A percentile compares a stretch with the other conserved stretches of the same genome.
These are phyloP conservation scores for Lichenothelia convexa DNA, from an alignment of 495 filamentous ascomycete species.

Conservation along the genomic window DNA sequence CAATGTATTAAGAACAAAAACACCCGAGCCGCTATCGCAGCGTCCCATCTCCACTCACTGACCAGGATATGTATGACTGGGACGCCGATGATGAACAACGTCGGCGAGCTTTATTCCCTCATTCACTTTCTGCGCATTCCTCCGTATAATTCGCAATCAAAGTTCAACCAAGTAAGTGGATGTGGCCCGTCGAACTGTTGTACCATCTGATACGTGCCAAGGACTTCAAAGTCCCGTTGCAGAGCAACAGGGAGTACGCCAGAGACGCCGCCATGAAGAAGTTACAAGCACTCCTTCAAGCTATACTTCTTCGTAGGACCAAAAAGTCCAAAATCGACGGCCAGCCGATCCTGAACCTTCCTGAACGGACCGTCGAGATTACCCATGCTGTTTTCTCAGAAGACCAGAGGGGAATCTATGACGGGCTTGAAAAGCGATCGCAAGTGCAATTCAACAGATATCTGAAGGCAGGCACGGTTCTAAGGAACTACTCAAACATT, in stretches of 20 bases:
- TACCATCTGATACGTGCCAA: background rate
- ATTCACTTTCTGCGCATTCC: constrained; percentile 64
- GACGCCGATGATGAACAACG: constrained; percentile 86
- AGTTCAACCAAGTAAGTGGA: constrained; percentile 27
- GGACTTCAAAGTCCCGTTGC: constrained; percentile 31
- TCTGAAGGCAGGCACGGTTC: constrained; percentile 49
- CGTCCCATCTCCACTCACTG: constrained; percentile 38
- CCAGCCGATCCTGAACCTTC: constrained; percentile 57
- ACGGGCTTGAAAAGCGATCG: constrained; percentile 45
- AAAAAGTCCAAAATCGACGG: constrained; percentile 77
- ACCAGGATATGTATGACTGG: constrained; percentile 78
- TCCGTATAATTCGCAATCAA: constrained; percentile 51
- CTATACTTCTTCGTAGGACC: constrained; percentile 68
- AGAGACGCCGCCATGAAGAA: constrained; percentile 34
- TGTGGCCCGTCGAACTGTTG: background rate
- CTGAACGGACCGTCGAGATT: constrained; percentile 45
- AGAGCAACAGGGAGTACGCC: constrained; percentile 18
- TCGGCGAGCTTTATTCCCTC: constrained; percentile 66
- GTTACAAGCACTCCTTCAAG: constrained; percentile 65
- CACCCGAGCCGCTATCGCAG: constrained; percentile 47
- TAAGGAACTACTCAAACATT: constrained; percentile 67
- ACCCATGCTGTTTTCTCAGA: constrained; percentile 54
- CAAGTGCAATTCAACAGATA: constrained; percentile 62
- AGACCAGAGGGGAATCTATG: constrained; percentile 57
- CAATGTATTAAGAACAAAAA: constrained; percentile 82